These are phyloP conservation scores for Aspergillus phoenicis DNA, from an alignment of 2,329 filamentous ascomycete genomes.

Conservation along the genomic window DNA sequence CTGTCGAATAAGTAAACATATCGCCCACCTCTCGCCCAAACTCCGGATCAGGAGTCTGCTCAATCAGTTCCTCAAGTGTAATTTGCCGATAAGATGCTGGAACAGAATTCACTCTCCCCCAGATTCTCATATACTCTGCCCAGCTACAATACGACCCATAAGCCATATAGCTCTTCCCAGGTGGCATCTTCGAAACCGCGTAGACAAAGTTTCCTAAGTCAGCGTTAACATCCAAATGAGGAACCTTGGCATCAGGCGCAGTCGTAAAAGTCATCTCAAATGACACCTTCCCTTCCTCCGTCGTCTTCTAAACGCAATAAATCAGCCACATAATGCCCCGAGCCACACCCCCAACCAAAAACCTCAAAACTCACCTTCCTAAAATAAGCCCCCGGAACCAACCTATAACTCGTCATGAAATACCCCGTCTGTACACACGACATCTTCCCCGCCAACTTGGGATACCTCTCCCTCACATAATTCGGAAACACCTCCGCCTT, in stretches of 20 bases:
- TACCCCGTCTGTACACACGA: conserved; percentile 54
- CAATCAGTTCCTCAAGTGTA: conserved; percentile 46
- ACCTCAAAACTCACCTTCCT: conserved; percentile 42
- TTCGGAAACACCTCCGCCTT: conserved; percentile 56
- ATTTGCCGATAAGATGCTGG: conserved; percentile 45
- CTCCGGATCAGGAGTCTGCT: conserved; percentile 41
- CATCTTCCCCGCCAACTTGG: conserved; percentile 52
- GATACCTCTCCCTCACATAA: conserved; percentile 50
- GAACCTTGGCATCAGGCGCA: conserved; percentile 39
- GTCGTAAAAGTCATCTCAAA: conserved; percentile 55
- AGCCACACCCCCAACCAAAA: background rate
- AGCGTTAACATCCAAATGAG: conserved; percentile 51
- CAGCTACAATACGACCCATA: conserved; percentile 51
- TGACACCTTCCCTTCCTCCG: conserved; percentile 26
- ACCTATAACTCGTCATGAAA: conserved; percentile 53
- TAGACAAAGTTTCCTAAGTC: conserved; percentile 55
- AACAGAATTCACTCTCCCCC: conserved; percentile 43
- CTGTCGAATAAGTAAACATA: conserved; percentile 53
- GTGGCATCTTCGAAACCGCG: conserved; percentile 54
- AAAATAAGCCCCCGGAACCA: conserved; percentile 53
- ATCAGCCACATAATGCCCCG: background rate
- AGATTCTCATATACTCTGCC: conserved; percentile 50
- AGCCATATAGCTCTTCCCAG: conserved; percentile 54
- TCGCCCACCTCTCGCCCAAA: conserved; percentile 49
- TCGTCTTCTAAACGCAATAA: background rate